Percentiles rank a stretch among this genome's conserved stretches.
Conservation (phyloP, 352 stramenopile species). For the Pythium insidiosum region DNA sequence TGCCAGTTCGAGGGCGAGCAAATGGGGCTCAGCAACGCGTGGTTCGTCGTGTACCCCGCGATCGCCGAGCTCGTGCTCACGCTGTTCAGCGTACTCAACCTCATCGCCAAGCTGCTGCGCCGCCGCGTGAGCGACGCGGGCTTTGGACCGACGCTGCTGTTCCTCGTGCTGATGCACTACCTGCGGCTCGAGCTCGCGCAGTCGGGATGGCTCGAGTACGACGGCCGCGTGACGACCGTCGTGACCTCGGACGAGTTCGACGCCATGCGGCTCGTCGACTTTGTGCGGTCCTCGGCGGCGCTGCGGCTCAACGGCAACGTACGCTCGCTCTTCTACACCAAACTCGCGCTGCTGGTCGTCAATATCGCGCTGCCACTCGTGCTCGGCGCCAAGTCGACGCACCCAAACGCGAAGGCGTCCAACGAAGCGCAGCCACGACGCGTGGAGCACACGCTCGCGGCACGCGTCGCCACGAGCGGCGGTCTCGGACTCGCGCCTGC, state of each 20-base stretch:
- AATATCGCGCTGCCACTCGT: slow-evolving; percentile 28
- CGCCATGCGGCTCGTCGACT: slow-evolving; percentile 19
- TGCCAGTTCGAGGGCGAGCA: slow-evolving; percentile 42
- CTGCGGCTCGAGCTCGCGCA: slow-evolving; percentile 13
- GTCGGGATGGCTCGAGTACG: slow-evolving; percentile 5
- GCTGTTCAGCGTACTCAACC: slow-evolving; percentile 38
- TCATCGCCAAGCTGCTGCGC: slow-evolving; percentile 24
- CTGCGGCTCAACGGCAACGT: slow-evolving; percentile 24
- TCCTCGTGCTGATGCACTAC: slow-evolving; percentile 29
- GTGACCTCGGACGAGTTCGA: slow-evolving; percentile 23
- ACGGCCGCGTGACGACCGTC: slow-evolving; percentile 23
- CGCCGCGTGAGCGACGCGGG: slow-evolving; percentile 24
- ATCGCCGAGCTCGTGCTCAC: slow-evolving; percentile 29
- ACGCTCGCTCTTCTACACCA: slow-evolving; percentile 29
- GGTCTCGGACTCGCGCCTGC: no score
- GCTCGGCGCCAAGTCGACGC: slow-evolving; percentile 4
- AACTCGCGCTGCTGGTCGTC: slow-evolving; percentile 26
- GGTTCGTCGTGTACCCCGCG: slow-evolving; percentile 38
- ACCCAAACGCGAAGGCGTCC: no score
- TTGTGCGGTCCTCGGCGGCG: slow-evolving; percentile 21
- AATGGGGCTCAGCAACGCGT: slow-evolving; percentile 25
- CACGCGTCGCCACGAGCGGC: no score
- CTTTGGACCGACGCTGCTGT: slow-evolving; percentile 26
- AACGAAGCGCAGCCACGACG: no score
- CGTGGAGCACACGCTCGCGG: not conserved